These are phyloP conservation scores for Diplotaxis tenuifolia DNA, from an alignment of 345 rosid genomes.

Conservation along the genomic window DNA sequence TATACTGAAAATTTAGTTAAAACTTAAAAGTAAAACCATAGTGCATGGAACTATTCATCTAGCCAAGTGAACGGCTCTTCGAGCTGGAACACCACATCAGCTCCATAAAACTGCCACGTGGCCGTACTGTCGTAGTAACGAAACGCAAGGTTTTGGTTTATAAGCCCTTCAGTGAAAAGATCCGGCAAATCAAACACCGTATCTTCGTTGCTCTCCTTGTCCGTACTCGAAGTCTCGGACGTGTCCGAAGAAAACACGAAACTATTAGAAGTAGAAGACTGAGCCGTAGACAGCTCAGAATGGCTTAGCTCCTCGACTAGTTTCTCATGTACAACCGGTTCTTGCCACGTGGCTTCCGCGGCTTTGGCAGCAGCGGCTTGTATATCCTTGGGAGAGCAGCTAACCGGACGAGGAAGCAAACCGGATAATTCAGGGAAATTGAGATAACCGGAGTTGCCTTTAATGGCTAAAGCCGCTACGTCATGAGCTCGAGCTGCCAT, in stretches of 20 bases:
- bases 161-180: constrained; percentile 48
- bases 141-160: constrained; percentile 39
- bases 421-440: constrained; percentile 72
- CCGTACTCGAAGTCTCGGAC: constrained; percentile 39
- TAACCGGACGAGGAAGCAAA: constrained; percentile 65
- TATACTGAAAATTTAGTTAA: background rate
- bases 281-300: constrained; percentile 26
- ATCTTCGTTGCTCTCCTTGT: constrained; percentile 46
- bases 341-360: background rate
- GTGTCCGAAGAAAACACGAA: constrained; percentile 31
- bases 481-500: constrained; percentile 99
- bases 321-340: constrained; percentile 7
- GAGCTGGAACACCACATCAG: constrained; percentile 48
- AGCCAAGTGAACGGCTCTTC: constrained; percentile 60
- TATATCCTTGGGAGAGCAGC: constrained; percentile 66
- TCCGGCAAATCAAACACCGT: constrained; percentile 84
- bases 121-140: constrained; percentile 37
- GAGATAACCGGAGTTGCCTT: constrained; percentile 66
- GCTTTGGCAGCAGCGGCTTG: constrained; percentile 72
- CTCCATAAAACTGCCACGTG: constrained; percentile 63
- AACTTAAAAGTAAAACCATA: background rate
- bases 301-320: constrained; percentile 26
- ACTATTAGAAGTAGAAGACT: constrained; percentile 28
- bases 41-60: background rate
- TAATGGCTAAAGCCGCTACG: constrained; percentile 76